Percentiles rank a stretch among this genome's conserved stretches.
Conservation (phyloP, 441 rosid genomes). For the Erysimum cheiri region DNA sequence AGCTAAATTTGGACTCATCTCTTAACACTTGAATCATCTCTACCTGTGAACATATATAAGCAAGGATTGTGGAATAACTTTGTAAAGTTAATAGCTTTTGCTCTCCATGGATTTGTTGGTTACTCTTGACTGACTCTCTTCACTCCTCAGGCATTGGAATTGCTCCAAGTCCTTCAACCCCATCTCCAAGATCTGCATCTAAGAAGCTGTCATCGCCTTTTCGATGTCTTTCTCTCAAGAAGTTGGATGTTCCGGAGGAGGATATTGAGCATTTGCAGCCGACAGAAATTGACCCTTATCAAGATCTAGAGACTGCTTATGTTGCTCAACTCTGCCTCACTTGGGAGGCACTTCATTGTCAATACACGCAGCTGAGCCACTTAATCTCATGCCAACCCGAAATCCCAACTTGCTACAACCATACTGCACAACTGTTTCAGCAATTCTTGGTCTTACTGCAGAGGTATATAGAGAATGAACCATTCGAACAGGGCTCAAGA, state of each 20-base stretch:
- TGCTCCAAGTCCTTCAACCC: constrained; percentile 62
- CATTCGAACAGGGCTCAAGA: constrained; percentile 83
- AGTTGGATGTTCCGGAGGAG: constrained; percentile 70
- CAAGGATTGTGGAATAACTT: constrained; percentile 11
- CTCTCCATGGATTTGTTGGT: not conserved
- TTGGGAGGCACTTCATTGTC: constrained; percentile 99
- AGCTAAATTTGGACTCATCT: constrained; percentile 9
- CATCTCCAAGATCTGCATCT: constrained; percentile 83
- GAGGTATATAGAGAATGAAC: constrained; percentile 94
- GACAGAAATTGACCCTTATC: constrained; percentile 55
- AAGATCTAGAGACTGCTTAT: constrained; percentile 86
- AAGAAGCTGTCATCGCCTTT: constrained; percentile 87
- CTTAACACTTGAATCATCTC: constrained; percentile 4
- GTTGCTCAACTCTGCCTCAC: constrained; percentile 92
- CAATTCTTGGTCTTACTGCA: constrained; percentile 89
- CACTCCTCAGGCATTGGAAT: constrained; percentile 51
- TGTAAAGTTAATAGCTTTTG: constrained; percentile 4
- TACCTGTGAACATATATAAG: not conserved
- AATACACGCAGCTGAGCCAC: constrained; percentile 81
- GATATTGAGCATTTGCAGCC: constrained; percentile 66
- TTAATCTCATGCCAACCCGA: constrained; percentile 74
- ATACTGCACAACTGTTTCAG: constrained; percentile 88
- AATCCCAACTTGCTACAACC: constrained; percentile 67
- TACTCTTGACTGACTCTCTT: constrained; percentile 12
- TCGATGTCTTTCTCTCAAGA: constrained; percentile 85